Evolutionary conservation across 495 filamentous ascomycete genomes (phyloP).

Genomic region (Penicillium simplicissimum): DNA sequence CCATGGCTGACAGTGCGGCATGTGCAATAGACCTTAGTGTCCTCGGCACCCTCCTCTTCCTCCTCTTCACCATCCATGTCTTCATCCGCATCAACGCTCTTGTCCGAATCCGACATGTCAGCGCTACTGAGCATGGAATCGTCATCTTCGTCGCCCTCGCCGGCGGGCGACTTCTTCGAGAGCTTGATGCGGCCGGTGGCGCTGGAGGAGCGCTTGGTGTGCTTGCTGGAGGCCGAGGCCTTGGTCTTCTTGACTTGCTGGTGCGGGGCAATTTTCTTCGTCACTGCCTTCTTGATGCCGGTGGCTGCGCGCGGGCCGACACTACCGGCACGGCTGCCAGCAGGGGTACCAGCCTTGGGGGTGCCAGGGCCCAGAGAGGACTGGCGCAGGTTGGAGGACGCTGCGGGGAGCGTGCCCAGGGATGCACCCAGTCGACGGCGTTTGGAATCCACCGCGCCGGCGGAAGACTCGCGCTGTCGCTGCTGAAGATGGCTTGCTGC

Average conservation of each 20-base stretch:
- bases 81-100: constrained; percentile 44
- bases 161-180: constrained; percentile 60
- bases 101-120: constrained; percentile 52
- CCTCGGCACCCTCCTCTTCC: constrained; percentile 83
- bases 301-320: constrained; percentile 58
- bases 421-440: constrained; percentile 68
- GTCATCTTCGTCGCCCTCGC: constrained; percentile 67
- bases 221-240: constrained; percentile 50
- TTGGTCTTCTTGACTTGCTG: constrained; percentile 60
- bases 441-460: constrained; percentile 70
- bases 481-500: constrained; percentile 59
- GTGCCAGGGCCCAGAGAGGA: constrained; percentile 82
- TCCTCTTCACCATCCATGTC: constrained; percentile 69
- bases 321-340: constrained; percentile 65
- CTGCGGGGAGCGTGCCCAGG: constrained; percentile 63
- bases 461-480: constrained; percentile 73
- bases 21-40: constrained; percentile 87
- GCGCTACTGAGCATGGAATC: constrained; percentile 56
- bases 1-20: constrained; percentile 93
- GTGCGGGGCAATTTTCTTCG: constrained; percentile 68
- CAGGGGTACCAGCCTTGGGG: constrained; percentile 74
- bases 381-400: constrained; percentile 76
- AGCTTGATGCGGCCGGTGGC: constrained; percentile 41
- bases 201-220: constrained; percentile 55
- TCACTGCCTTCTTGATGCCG: constrained; percentile 51